A percentile compares a stretch with the other conserved stretches of the same genome.
These are phyloP conservation scores for Candida insectalens DNA, from an alignment of 805 yeast species.

Conservation along the genomic window DNA sequence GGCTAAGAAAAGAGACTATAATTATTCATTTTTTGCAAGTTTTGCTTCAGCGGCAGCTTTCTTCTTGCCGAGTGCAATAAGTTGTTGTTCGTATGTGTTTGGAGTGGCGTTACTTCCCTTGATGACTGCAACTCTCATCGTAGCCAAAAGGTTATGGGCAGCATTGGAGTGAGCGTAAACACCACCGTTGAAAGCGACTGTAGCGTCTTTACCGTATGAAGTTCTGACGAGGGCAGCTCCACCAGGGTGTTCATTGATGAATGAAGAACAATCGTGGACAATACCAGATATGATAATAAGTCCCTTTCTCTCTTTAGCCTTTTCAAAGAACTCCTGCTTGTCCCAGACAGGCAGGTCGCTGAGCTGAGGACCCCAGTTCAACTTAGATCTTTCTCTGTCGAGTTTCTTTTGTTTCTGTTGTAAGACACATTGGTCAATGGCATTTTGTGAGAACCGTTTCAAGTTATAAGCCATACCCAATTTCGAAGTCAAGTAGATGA, in stretches of 20 bases:
- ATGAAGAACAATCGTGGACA: slow-evolving; percentile 63
- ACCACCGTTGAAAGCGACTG: slow-evolving; percentile 78
- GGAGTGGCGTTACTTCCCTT: slow-evolving; percentile 53
- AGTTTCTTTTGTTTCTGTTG: slow-evolving; percentile 81
- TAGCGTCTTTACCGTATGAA: slow-evolving; percentile 73
- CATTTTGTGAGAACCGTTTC: slow-evolving; percentile 69
- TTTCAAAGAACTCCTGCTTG: slow-evolving; percentile 44
- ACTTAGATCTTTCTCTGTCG: slow-evolving; percentile 46
- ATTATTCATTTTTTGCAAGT: no score
- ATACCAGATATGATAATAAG: slow-evolving; percentile 68
- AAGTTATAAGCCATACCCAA: slow-evolving; percentile 65
- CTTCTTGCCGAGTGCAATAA: slow-evolving; percentile 17
- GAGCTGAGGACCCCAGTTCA: slow-evolving; percentile 71
- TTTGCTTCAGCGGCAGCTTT: no score
- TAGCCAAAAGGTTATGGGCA: slow-evolving; percentile 73
- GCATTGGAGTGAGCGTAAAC: slow-evolving; percentile 82
- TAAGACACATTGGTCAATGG: slow-evolving; percentile 71
- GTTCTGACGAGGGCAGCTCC: slow-evolving; percentile 66
- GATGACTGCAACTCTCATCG: slow-evolving; percentile 74
- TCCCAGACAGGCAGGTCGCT: slow-evolving; percentile 68
- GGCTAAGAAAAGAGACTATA: not conserved
- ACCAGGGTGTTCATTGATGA: slow-evolving; percentile 76
- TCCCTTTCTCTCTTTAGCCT: slow-evolving; percentile 41
- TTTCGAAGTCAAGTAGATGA: slow-evolving; percentile 49
- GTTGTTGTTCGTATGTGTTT: slow-evolving; percentile 43